Base-by-base conservation (phyloP, 2,329 filamentous ascomycete genomes). In the Cordyceps javanica region DNA sequence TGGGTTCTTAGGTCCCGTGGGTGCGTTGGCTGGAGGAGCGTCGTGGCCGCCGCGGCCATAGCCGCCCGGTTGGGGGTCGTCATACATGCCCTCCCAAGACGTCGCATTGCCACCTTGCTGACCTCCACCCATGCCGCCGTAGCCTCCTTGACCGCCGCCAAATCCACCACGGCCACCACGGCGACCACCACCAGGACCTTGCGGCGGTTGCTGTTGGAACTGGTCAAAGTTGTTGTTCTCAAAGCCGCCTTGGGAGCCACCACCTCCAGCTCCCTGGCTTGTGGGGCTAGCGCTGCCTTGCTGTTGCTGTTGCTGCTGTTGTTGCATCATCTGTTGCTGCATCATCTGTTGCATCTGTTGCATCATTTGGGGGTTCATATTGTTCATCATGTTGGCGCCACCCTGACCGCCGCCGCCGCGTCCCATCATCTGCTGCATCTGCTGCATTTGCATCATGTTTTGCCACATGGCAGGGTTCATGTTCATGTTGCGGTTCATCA, bases 21-120 rank as follows among this genome's bases (percentile, higher is more conserved):
- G 94, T 6, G 94, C 84, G 62, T 82, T 83, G 57, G 72, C 76
- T 2, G 82, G 81, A 25, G 75, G 74, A 23, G 73, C 74, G 60
- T 82, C 80, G 25, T 72, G 68, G 45, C 73, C 69, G 41, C 73
- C 69, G 52, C 70, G 73, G 38, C 71, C 73, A 55, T 75, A 72
- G 59, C 72, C 74, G 59, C 74, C 64, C 63, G 86, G 90, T 69
- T 93, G 90, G 16, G 91, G 92, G 2, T 97, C 93, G 69, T 97
- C 93, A 71, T 97, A 97, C 91, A 96, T 96, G 67, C 93, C 93
- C 71, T 97, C 93, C 91, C 92, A 97, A 41, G 88, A 92, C 25
- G 89, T 90, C n/a, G 88, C 88, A 16, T 85, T 85, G 45, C 83
- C 85, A 58, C 77, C 76, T 38, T 75, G 56, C 62, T 64, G 62